A percentile compares a stretch with the other conserved stretches of the same genome.
phyloP scores from a whole-genome alignment of 257 asterid genomes.

The Solanum raphanifolium region DNA sequence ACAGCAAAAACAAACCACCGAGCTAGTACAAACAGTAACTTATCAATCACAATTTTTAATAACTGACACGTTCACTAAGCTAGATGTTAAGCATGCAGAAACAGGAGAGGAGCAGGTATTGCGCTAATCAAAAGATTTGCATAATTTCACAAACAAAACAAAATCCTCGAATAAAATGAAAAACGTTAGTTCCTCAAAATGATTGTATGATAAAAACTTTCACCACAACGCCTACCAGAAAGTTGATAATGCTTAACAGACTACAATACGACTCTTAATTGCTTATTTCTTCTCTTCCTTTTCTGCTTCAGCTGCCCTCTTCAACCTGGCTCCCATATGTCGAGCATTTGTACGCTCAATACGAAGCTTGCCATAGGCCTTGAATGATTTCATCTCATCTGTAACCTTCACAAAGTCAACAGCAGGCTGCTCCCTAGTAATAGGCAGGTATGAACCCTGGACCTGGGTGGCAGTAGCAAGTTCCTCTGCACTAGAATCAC shows the following conservation, averaged over 20 bases:
- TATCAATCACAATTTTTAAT: not conserved
- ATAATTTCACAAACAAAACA: not conserved
- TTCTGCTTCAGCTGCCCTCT: not conserved
- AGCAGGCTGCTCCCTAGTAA: conserved; percentile 1
- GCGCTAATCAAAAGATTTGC: not conserved
- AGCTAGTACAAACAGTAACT: not conserved
- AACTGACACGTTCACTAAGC: too few relatives aligned
- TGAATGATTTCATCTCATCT: not conserved
- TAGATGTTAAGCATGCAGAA: not conserved
- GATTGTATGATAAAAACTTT: not conserved
- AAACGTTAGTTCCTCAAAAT: not conserved
- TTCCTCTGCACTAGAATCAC: conserved; percentile 1
- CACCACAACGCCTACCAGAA: not conserved
- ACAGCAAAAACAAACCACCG: not conserved
- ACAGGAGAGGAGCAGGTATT: not conserved
- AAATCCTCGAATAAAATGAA: not conserved
- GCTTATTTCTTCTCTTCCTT: not conserved
- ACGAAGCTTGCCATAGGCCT: not conserved
- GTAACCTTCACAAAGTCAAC: conserved; percentile 3
- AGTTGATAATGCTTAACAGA: not conserved
- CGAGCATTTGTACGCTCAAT: not conserved
- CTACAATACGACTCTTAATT: not conserved
- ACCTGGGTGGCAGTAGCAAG: conserved; percentile 1
- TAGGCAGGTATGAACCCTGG: not conserved
- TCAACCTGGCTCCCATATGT: not conserved